phyloP scores from a whole-genome alignment of 108 stramenopile species.

The Nannochloropsis oceanica region DNA sequence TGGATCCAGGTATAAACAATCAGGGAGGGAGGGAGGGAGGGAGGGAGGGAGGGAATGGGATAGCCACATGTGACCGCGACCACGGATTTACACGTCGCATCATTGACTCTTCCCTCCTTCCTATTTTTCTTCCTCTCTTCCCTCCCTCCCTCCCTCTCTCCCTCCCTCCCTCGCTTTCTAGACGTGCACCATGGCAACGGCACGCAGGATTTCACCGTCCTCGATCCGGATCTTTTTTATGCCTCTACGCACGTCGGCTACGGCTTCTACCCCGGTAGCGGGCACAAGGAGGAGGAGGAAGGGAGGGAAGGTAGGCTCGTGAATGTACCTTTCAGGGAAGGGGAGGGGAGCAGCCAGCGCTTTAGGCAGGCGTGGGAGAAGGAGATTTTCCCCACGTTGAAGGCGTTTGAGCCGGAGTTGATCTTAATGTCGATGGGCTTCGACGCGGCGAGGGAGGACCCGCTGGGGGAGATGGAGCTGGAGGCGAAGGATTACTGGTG shows the following conservation, averaged over 20 bases:
- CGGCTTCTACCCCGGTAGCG: conserved; percentile 12
- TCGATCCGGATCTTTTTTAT: conserved; percentile 37
- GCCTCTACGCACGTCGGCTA: conserved; percentile 35
- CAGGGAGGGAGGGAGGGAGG: neutral
- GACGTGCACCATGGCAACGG: conserved; percentile 51
- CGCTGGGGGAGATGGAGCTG: conserved; percentile 5
- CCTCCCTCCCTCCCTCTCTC: conserved; percentile 49
- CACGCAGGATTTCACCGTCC: conserved; percentile 29
- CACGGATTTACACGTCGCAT: conserved; percentile 79
- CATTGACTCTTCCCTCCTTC: no score
- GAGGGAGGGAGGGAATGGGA: neutral
- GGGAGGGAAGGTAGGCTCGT: neutral
- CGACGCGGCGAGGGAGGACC: conserved; percentile 11
- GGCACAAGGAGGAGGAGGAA: neutral
- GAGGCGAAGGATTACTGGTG: conserved; percentile 7
- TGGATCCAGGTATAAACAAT: conserved; percentile 44
- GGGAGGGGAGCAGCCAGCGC: neutral
- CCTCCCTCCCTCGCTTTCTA: conserved; percentile 5
- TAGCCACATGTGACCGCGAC: conserved; percentile 42
- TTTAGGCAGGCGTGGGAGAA: conserved; percentile 13
- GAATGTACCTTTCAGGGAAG: conserved; percentile 1
- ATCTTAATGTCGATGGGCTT: conserved; percentile 20
- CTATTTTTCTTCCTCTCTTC: conserved; percentile 61
- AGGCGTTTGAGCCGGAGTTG: conserved; percentile 9
- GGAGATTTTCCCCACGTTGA: conserved; percentile 12